Evolutionary conservation across 257 asterid genomes (phyloP).

Genomic region (Salvia miltiorrhiza): DNA sequence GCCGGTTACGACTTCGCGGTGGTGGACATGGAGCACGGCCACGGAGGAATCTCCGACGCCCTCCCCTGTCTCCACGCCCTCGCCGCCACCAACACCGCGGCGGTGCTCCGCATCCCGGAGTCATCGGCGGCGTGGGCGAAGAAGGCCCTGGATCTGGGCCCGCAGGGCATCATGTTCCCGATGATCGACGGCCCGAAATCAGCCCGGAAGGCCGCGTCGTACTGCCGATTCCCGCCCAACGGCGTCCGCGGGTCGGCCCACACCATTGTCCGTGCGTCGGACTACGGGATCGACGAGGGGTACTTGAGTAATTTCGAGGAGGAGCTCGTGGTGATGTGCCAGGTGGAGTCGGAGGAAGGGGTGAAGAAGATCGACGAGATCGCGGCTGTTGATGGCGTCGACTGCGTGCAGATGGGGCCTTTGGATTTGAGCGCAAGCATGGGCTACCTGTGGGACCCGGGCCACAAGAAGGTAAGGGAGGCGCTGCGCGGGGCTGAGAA

Average conservation of each 20-base stretch:
- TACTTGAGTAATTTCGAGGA: constrained; percentile 64
- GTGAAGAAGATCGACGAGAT: constrained; percentile 66
- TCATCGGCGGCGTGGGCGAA: constrained; percentile 71
- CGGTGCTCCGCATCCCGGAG: constrained; percentile 73
- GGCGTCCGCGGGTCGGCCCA: constrained; percentile 90
- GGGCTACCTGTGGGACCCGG: constrained; percentile 90
- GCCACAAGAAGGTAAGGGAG: constrained; percentile 75
- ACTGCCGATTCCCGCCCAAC: constrained; percentile 67
- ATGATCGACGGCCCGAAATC: constrained; percentile 72
- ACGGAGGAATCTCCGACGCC: constrained; percentile 70
- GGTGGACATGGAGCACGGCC: constrained; percentile 90
- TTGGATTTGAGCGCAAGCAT: constrained; percentile 82
- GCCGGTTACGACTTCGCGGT: constrained; percentile 83
- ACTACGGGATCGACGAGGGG: constrained; percentile 69
- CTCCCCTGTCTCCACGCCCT: constrained; percentile 73
- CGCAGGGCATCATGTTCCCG: constrained; percentile 88
- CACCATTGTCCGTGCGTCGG: constrained; percentile 70
- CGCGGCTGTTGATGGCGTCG: constrained; percentile 69
- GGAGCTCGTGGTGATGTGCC: constrained; percentile 73
- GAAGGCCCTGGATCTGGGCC: constrained; percentile 87
- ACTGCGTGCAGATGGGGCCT: constrained; percentile 85
- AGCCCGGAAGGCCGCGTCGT: constrained; percentile 66
- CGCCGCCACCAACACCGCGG: constrained; percentile 64
- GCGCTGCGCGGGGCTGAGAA: constrained; percentile 58
- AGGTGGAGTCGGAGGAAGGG: constrained; percentile 62